Base-by-base conservation (phyloP, 495 filamentous ascomycete species). In the Neurospora sp. region DNA sequence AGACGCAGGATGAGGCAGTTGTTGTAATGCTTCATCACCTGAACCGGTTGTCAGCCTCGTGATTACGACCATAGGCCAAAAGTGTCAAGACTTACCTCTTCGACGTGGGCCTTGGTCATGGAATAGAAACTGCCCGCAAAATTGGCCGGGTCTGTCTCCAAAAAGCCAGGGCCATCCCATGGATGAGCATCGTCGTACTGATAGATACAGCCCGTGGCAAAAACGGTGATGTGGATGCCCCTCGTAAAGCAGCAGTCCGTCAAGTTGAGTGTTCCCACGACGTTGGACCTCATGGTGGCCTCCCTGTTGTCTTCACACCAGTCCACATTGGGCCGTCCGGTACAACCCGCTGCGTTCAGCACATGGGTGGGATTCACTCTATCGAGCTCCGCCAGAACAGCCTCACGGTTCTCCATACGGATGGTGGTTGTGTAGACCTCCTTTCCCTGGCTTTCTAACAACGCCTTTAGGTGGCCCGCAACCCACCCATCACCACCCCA, bases 281-380 rank as follows among this genome's bases (percentile, higher is more conserved):
- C 89, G 73, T 91, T 91, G 76, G 87, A 89, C 72, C 88, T 81
- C 76, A 91, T 86, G 44, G 89, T 91, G 42, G 87, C 86, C 78
- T 89, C 85, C 79, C 85, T 89, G 81, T 91, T 87, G 76, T 90
- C 88, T 81, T 91, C 89, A 76, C 89, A 91, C 89, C 89, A 91
- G 81, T 91, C 89, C 76, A 91, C 89, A 74, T 91, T 91, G 70
- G 89, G 89, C 27, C 89, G 86, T 46, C 89, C 89, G n/a, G 89
- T 91, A 74, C 86, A 89, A 39, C 89, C 89, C 66, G 89, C 89
- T 74, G 86, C 86, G 78, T 90, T 90, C 59, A 91, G 79, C 40
- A 91, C 88, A 74, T 91, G 88, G 5, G 88, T 90, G 66, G 89
- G 89, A 77, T 86, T 87, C 75, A 89, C 79, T 72, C 79, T 82